These are phyloP conservation scores for Neonectria magnoliae DNA, from an alignment of 2,329 filamentous ascomycete genomes.

Conservation along the genomic window DNA sequence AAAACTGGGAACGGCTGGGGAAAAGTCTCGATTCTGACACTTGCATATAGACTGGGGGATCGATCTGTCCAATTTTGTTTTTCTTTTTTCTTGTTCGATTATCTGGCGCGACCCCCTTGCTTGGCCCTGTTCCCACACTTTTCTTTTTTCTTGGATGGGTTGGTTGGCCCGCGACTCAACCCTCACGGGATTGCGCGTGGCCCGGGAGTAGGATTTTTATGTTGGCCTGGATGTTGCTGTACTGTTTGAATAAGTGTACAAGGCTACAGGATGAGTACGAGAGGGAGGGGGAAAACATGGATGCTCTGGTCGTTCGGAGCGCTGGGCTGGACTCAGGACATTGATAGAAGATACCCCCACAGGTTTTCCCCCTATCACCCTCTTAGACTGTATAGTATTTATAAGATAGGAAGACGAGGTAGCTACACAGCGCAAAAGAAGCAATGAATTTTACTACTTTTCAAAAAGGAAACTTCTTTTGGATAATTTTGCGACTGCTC, in stretches of 20 bases:
- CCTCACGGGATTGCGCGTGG: conserved; percentile 33
- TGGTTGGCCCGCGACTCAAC: conserved; percentile 27
- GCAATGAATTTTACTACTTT: conserved; percentile 11
- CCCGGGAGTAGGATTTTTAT: conserved; percentile 15
- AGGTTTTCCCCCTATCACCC: conserved; percentile 35
- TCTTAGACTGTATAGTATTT: conserved; percentile 44
- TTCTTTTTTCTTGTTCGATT: conserved; percentile 20
- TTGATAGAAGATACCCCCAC: conserved; percentile 47
- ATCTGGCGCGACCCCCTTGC: conserved; percentile 30
- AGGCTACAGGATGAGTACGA: conserved; percentile 35
- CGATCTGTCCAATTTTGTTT: conserved; percentile 30
- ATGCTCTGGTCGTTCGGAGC: conserved; percentile 37
- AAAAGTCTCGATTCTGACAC: conserved; percentile 39
- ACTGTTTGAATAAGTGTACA: conserved; percentile 43
- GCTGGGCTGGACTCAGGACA: conserved; percentile 47
- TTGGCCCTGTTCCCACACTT: conserved; percentile 21
- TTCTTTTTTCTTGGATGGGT: conserved; percentile 26
- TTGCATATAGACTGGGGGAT: conserved; percentile 44
- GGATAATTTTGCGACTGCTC: neutral
- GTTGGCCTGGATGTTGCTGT: conserved; percentile 29
- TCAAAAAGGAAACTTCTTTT: too few species aligned
- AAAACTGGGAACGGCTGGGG: conserved; percentile 42
- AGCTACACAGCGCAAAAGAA: conserved; percentile 42
- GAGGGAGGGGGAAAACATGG: conserved; percentile 32
- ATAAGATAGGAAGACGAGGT: conserved; percentile 31